Base-by-base conservation (phyloP, 345 rosid genomes). In the Salix koriyanagi region DNA sequence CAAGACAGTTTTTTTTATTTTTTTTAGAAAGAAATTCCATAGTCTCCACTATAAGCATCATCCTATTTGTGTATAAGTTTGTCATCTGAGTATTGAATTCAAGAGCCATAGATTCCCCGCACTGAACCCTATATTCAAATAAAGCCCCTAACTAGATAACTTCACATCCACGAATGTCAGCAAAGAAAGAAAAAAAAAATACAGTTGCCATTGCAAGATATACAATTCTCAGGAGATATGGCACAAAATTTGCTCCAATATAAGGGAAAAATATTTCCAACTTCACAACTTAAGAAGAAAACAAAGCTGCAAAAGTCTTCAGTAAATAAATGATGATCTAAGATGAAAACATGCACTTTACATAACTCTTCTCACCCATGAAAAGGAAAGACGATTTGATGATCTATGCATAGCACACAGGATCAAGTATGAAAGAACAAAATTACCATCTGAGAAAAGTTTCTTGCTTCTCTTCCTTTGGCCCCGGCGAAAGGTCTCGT, bases 401-500 rank as follows among this genome's bases (percentile, higher is more conserved):
- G 25, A 18, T 61, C 18, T 37, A 68, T 26, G n/a, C 50, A 39
- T 61, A 46, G 61, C 75, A 56, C 2, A 34, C 48, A 16, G 7
- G 25, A 60, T 28, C 37, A 65, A n/a, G 26, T 64, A 56, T 1
- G 41, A 19, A 7, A 46, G 50, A 70, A 21, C 2, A 58, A 32
- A 65, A 28, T 70, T 71, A 82, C 84, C 84, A 46, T 46, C 70
- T 65, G 76, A 78, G 65, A 71, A 62, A 65, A 56, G 26, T n/a
- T 68, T 76, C 48, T 73, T 76, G n/a, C 73, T 61, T 52, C 83
- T 81, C 86, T 86, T 88, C 86, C 84, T 80, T 79, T 85, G 80
- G 78, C 81, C 75, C 52, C 78, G 48, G 69, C 84, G 78, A 83
- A 83, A 76, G 75, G 72, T 86, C 72, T 79, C 81, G 70, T 81